Conservation (phyloP, 345 rosid genomes). For the Aethionema arabicum region DNA sequence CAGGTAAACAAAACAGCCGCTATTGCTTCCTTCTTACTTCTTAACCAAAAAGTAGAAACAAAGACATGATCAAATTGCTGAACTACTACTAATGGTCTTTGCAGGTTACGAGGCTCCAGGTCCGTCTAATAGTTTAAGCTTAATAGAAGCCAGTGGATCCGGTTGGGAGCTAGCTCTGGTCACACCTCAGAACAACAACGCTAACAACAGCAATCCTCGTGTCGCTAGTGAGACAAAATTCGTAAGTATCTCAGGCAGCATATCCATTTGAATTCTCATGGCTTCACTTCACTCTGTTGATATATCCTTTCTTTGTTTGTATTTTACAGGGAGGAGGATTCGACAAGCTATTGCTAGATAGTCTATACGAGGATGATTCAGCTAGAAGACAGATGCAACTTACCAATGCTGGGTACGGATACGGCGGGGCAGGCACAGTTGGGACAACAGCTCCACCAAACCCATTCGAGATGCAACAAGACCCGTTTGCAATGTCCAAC, state of each 20-base stretch:
- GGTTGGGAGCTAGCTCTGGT: slow-evolving; percentile 98
- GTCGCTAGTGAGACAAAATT: slow-evolving; percentile 58
- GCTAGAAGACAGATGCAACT: slow-evolving; percentile 77
- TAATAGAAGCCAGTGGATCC: slow-evolving; percentile 50
- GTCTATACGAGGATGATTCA: slow-evolving; percentile 84
- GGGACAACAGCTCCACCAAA: slow-evolving; percentile 38
- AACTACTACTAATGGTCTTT: slow-evolving; percentile 26
- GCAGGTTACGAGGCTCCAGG: slow-evolving; percentile 48
- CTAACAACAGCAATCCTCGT: slow-evolving; percentile 41
- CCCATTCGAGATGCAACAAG: slow-evolving; percentile 65
- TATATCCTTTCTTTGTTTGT: slow-evolving; percentile 4
- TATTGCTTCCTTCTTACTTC: slow-evolving; percentile 15
- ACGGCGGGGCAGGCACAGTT: slow-evolving; percentile 36
- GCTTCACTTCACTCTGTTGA: slow-evolving; percentile 5
- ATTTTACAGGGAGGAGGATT: slow-evolving; percentile 79
- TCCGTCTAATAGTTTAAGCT: slow-evolving; percentile 52
- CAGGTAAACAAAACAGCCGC: slow-evolving; percentile 44
- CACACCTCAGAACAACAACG: slow-evolving; percentile 81
- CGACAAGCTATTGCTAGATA: slow-evolving; percentile 83
- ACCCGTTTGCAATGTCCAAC: slow-evolving; percentile 71
- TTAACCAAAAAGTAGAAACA: background rate
- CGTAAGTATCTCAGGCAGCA: slow-evolving; percentile 41
- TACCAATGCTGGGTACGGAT: slow-evolving; percentile 79
- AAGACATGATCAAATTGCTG: background rate
- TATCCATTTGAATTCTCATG: background rate